Evolutionary conservation across 2,329 filamentous ascomycete genomes (phyloP).

Genomic region (Lomentospora prolificans): DNA sequence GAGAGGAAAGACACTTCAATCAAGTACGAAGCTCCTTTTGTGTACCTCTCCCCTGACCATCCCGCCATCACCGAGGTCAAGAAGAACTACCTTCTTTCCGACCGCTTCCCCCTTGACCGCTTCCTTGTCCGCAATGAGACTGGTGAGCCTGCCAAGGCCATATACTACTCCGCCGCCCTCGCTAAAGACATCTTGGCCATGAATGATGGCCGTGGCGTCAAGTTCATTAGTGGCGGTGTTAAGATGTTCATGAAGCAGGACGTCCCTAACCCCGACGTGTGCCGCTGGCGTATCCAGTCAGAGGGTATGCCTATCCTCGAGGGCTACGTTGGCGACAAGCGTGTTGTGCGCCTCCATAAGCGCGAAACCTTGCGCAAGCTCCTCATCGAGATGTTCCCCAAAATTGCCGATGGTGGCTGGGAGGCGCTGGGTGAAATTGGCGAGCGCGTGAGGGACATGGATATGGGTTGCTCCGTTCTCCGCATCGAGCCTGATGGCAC

Average conservation of each 20-base stretch:
- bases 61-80: slow-evolving; percentile 68
- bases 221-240: slow-evolving; percentile 92
- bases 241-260: slow-evolving; percentile 99
- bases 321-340: slow-evolving; percentile 72
- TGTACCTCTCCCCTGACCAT: slow-evolving; percentile 69
- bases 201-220: slow-evolving; percentile 86
- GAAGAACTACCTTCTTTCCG: slow-evolving; percentile 74
- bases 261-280: slow-evolving; percentile 74
- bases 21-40: slow-evolving; percentile 74
- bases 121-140: slow-evolving; percentile 94
- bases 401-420: slow-evolving; percentile 66
- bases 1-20: slow-evolving; percentile 36
- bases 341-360: slow-evolving; percentile 65
- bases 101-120: slow-evolving; percentile 77
- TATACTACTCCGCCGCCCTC: slow-evolving; percentile 88
- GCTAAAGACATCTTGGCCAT: slow-evolving; percentile 74
- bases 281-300: slow-evolving; percentile 89
- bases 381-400: slow-evolving; percentile 94
- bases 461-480: slow-evolving; percentile 87
- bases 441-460: slow-evolving; percentile 66
- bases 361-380: slow-evolving; percentile 73
- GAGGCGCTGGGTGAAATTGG: slow-evolving; percentile 78
- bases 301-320: slow-evolving; percentile 89
- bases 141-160: slow-evolving; percentile 81
- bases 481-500: slow-evolving; percentile 65